Conservation (phyloP, 2,329 filamentous ascomycete species). For the Talaromyces albobiverticillius region DNA sequence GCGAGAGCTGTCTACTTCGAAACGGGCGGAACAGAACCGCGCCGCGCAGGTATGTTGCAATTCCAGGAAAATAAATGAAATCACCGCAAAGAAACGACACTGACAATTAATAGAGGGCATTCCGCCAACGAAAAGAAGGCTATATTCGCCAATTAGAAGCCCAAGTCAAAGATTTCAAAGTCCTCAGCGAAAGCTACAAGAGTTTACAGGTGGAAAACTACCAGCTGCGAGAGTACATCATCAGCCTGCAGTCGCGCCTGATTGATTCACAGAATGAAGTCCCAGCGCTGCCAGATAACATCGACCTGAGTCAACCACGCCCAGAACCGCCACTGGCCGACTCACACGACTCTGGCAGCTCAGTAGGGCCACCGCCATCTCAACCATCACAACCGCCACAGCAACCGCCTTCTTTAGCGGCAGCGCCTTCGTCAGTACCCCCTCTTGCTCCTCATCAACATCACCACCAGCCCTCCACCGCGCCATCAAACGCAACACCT, state of each 20-base stretch:
- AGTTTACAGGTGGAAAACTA: constrained; percentile 85
- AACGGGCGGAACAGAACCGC: constrained; percentile 93
- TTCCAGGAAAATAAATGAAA: not conserved
- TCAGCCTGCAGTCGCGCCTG: constrained; percentile 81
- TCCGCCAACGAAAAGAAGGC: constrained; percentile 94
- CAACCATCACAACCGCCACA: constrained; percentile 16
- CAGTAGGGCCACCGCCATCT: not conserved
- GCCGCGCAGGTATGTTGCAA: constrained; percentile 77
- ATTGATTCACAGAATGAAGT: constrained; percentile 80
- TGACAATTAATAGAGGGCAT: constrained; percentile 67
- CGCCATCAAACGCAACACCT: constrained; percentile 19
- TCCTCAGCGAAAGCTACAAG: constrained; percentile 75
- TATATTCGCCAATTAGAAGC: constrained; percentile 98
- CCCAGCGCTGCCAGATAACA: constrained; percentile 76
- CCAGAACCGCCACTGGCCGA: constrained; percentile 30
- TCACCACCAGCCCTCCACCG: constrained; percentile 13
- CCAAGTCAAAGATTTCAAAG: constrained; percentile 77
- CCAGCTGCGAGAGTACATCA: constrained; percentile 85
- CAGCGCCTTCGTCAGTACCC: constrained; percentile 13
- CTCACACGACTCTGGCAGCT: constrained; percentile 5
- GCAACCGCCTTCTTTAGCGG: constrained; percentile 20
- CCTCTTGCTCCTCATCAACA: constrained; percentile 16
- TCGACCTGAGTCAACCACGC: constrained; percentile 64
- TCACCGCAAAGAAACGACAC: not conserved
- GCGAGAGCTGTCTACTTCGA: constrained; percentile 89